phyloP scores from a whole-genome alignment of 495 filamentous ascomycete genomes.

The Trichoderma erinaceum region DNA sequence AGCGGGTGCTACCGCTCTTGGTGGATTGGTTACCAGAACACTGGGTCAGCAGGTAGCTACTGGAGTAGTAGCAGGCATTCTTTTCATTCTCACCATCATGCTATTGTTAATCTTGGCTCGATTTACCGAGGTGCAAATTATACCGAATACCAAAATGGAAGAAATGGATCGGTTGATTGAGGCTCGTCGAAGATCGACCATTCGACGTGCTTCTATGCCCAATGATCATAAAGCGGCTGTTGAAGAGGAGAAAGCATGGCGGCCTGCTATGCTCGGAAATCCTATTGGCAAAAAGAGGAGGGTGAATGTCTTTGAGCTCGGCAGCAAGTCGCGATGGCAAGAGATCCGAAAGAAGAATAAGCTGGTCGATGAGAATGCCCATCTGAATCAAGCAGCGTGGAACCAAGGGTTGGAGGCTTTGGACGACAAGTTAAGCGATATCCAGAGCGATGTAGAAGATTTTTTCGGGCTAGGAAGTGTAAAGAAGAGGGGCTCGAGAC shows the following conservation, averaged over 20 bases:
- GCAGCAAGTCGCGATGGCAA: conserved; percentile 57
- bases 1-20: conserved; percentile 56
- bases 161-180: conserved; percentile 47
- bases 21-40: conserved; percentile 53
- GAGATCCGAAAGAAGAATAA: conserved; percentile 64
- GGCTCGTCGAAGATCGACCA: conserved; percentile 35
- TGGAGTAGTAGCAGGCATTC: conserved; percentile 54
- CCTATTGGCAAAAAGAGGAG: conserved; percentile 57
- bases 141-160: conserved; percentile 47
- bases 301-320: conserved; percentile 62
- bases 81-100: conserved; percentile 56
- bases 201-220: conserved; percentile 30
- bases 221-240: conserved; percentile 33
- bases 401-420: conserved; percentile 32
- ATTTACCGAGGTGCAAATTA: conserved; percentile 59
- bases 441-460: conserved; percentile 28
- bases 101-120: conserved; percentile 53
- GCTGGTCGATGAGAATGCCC: conserved; percentile 43
- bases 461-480: conserved; percentile 28
- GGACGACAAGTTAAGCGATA: conserved; percentile 23
- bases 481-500: conserved; percentile 28
- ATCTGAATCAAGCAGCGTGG: conserved; percentile 36
- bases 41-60: conserved; percentile 60
- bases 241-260: conserved; percentile 54
- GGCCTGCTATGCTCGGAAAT: conserved; percentile 60